Evolutionary conservation across 495 filamentous ascomycete genomes (phyloP).

Genomic region (Penicillium lagena): DNA sequence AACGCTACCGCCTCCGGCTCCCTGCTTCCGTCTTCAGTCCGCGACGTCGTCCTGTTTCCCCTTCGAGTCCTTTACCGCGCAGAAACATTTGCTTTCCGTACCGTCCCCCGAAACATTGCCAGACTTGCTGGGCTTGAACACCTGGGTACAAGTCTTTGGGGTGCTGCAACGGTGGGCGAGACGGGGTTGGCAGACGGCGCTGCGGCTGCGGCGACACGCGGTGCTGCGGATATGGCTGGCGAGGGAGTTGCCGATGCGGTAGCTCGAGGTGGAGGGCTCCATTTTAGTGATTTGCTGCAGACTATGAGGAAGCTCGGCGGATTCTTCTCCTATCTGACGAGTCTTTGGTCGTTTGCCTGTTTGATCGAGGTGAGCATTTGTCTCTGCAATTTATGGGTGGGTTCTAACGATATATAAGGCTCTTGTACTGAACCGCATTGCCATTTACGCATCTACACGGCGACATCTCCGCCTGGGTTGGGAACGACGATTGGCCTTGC

Average conservation of each 20-base stretch:
- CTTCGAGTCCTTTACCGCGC: constrained; percentile 32
- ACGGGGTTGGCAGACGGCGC: constrained; percentile 18
- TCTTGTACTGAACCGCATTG: constrained; percentile 82
- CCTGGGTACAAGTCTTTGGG: constrained; percentile 21
- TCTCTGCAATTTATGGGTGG: neutral
- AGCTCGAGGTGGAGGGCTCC: constrained; percentile 21
- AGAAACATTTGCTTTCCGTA: constrained; percentile 31
- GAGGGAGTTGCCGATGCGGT: constrained; percentile 23
- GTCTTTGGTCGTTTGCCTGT: constrained; percentile 87
- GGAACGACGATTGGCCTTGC: constrained; percentile 64
- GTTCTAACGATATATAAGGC: constrained; percentile 40
- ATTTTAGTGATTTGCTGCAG: constrained; percentile 30
- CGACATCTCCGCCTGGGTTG: constrained; percentile 66
- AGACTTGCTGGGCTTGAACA: constrained; percentile 22
- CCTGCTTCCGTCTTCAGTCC: constrained; percentile 18
- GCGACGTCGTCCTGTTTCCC: constrained; percentile 26
- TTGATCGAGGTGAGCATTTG: constrained; percentile 57
- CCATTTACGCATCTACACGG: constrained; percentile 85
- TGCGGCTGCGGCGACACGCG: constrained; percentile 20
- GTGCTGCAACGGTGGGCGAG: constrained; percentile 8
- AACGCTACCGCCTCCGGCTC: constrained; percentile 15
- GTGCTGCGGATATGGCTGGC: constrained; percentile 21
- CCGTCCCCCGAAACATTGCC: constrained; percentile 30
- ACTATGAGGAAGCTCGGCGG: constrained; percentile 63
- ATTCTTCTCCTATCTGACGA: constrained; percentile 85